These are phyloP conservation scores for Aspergillus floridensis DNA, from an alignment of 2,329 filamentous ascomycete genomes.

Conservation along the genomic window DNA sequence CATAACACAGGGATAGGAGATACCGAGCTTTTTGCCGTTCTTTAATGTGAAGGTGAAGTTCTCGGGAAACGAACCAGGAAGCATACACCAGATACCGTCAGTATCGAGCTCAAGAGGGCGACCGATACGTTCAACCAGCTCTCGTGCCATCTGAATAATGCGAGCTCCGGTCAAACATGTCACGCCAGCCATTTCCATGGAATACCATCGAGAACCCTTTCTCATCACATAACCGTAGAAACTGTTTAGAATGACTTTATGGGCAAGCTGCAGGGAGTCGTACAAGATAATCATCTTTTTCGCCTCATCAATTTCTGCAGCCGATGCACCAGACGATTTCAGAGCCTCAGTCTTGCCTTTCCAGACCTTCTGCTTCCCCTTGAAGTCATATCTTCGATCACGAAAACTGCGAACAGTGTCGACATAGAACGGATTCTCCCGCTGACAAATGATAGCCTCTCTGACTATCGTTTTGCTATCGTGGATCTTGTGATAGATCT, in stretches of 20 bases:
- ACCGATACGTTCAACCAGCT: conserved; percentile 89
- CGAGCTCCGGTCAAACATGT: conserved; percentile 94
- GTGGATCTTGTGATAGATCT: conserved; percentile 99
- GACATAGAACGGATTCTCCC: conserved; percentile 98
- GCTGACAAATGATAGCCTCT: conserved; percentile 96
- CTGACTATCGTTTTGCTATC: conserved; percentile 88
- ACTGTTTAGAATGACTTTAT: conserved; percentile 98
- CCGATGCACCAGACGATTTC: conserved; percentile 74
- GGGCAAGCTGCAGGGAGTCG: conserved; percentile 91
- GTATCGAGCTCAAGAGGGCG: conserved; percentile 92
- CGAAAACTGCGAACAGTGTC: conserved; percentile 94
- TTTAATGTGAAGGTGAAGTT: conserved; percentile 94
- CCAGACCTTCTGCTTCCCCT: conserved; percentile 97
- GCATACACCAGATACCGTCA: conserved; percentile 99
- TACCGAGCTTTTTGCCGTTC: conserved; percentile 92
- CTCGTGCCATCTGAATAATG: conserved; percentile 94
- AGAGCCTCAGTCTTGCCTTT: conserved; percentile 91
- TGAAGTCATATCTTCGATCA: conserved; percentile 97
- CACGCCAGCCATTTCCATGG: conserved; percentile 98
- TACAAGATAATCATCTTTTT: conserved; percentile 99
- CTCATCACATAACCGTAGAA: conserved; percentile 99
- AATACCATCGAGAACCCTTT: conserved; percentile 98
- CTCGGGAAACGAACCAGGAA: conserved; percentile 92
- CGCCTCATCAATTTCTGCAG: conserved; percentile 79
- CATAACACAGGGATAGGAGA: conserved; percentile 99